Base-by-base conservation (phyloP, 116 monocot species). In the Thalassia testudinum region DNA sequence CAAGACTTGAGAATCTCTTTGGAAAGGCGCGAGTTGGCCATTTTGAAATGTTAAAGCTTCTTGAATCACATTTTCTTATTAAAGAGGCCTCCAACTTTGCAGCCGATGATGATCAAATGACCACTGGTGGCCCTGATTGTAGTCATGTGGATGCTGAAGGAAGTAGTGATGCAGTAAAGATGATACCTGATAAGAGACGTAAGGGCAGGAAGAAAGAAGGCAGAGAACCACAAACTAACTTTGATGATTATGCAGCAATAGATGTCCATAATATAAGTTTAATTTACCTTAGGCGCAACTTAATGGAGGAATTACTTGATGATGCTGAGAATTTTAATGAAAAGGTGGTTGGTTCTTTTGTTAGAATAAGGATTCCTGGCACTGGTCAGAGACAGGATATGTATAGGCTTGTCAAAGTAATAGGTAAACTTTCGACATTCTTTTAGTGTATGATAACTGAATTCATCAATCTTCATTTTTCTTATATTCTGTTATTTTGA, bases 41-140 rank as follows among this genome's bases (percentile, higher is more conserved):
- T 72, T 99, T 99, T 73, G 99, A 99, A 75, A 99, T 99, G 99
- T 58, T 99, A 37, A 85, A 89, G 61, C 86, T 99, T 66, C 77
- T 99, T 47, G 99, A 99, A 56, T 76, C 70, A 42, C 99, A 99
- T 50, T 90, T 82, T 74, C 73, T 83, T 66, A 59, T 69, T 40
- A 99, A 82, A 60, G 90, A 99, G 47, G 43, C 66, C 42, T 68
- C 84, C 50, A 76, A 78, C 25, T 43, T 61, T 26, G 57, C 58
- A 17, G 52, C 53, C n/a, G 77, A 75, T 64, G 80, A 72, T 12
- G 62, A 72, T 60, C 68, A 79, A 48, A 79, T 45, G 21, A 70
- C 62, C 27, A 45, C 26, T 61, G 61, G 60, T 23, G 68, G 75
- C 59, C 61, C 75, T 71, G 83, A 82, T 75, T 64, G 60, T 52